Evolutionary conservation across 768 basidiomycete genomes (phyloP), one percentile per base, ranked within the genome.

Genomic region (Leccinum truebloodii): DNA sequence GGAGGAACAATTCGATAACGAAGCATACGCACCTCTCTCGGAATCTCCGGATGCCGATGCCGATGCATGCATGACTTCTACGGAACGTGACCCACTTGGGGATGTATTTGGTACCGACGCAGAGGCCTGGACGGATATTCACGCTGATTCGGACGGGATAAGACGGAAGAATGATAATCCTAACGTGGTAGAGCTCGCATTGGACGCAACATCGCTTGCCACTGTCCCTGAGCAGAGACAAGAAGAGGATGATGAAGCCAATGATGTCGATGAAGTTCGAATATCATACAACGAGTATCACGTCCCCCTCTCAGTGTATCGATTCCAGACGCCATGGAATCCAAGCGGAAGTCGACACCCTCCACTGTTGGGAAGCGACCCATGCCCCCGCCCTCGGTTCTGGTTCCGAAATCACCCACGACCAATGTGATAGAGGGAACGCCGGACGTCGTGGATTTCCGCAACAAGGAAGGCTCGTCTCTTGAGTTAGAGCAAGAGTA

Each of bases 101-200:
- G 86, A 88, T 63, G 79, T 88, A 7, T 88, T 88, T 73, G 86
- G 87, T 51, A 79, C 80, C n/a, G 87, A 88, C 69, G 83, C 77
- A 62, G 83, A 87, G 63, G 80, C 83, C 1, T 87, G 87, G 86
- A 76, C 78, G 59, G 83, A 83, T 54, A 77, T 88, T 53, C 83
- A 69, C 55, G 67, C 76, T 44, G 72, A 79, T 59, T 70, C 67
- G 30, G 72, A 66, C 61, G 63, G 60, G 59, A 48, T 57, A 56
- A 66, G 64, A 72, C 60, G 66, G 72, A 65, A 60, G 62, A 51
- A 59, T 35, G 55, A 65, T 64, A 58, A 67, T 66, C 80, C 82
- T 1, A 79, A 86, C 62, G 71, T 84, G 44, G 80, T 84, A 44
- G 71, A 83, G 24, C 77, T 87, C 9, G 81, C 83, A 16, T 71